Percentiles rank a stretch among this genome's conserved stretches.
Evolutionary conservation across 495 filamentous ascomycete genomes (phyloP).

Genomic region (Choiromyces venosus): DNA sequence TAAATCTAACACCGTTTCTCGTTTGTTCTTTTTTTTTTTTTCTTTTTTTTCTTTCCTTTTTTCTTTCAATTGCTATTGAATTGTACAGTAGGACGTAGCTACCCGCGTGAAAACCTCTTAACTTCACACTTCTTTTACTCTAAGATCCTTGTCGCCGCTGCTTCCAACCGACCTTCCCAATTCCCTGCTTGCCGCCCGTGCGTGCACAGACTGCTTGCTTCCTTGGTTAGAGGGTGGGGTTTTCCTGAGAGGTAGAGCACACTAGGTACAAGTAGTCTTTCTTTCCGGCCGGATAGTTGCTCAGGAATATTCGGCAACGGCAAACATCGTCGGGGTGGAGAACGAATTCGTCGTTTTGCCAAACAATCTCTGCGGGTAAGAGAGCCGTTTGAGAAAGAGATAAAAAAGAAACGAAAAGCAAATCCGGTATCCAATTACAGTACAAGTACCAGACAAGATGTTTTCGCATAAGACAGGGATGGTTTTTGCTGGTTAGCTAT

Average conservation of each 20-base stretch:
- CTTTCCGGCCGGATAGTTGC: not conserved
- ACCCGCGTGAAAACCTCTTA: not conserved
- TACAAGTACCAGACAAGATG: too few relatives aligned
- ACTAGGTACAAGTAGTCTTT: not conserved
- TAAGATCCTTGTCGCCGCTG: not conserved
- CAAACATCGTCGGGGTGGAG: not conserved
- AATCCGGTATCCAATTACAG: not conserved
- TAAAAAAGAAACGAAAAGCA: not conserved
- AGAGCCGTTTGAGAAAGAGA: not conserved
- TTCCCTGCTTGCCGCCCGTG: not conserved
- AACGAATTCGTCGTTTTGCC: not conserved
- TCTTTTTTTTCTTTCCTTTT: not conserved
- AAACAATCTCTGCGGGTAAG: not conserved
- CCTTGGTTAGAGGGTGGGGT: not conserved
- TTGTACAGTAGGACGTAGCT: too few relatives aligned
- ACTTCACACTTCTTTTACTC: too few relatives aligned
- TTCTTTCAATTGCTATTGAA: too few relatives aligned
- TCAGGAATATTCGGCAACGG: not conserved
- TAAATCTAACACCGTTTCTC: not conserved
- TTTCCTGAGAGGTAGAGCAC: not conserved
- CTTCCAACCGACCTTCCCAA: not conserved
- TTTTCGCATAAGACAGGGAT: too few relatives aligned
- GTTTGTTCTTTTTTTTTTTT: not conserved
- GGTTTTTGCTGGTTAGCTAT: too few relatives aligned
- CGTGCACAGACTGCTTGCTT: not conserved